Percentiles rank a stretch among this genome's conserved stretches.
phyloP scores from a whole-genome alignment of 345 rosid species.

The Eucalyptus leucophloia region DNA sequence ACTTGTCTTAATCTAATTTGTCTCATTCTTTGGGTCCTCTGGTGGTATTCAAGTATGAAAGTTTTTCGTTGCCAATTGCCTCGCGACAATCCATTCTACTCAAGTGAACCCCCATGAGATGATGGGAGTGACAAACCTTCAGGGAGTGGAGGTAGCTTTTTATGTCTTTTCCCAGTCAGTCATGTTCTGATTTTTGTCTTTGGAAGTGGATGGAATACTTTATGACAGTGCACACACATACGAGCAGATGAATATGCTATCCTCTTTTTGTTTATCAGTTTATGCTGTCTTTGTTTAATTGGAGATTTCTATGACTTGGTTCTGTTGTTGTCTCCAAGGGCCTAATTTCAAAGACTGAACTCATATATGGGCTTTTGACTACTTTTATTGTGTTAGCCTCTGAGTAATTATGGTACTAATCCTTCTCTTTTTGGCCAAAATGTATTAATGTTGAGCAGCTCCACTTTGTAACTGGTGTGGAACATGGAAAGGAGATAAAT shows the following conservation, averaged over 20 bases:
- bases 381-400: background rate
- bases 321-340: background rate
- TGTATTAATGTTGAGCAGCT: conserved; percentile 10
- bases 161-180: background rate
- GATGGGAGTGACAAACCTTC: conserved; percentile 47
- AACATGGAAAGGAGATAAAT: conserved; percentile 85
- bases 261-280: background rate
- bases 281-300: background rate
- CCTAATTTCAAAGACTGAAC: background rate
- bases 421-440: background rate
- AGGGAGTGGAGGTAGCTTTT: conserved; percentile 47
- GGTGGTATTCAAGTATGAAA: conserved; percentile 49
- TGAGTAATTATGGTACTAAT: background rate
- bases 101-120: conserved; percentile 49
- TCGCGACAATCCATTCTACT: conserved; percentile 51
- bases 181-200: background rate
- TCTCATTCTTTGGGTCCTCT: background rate
- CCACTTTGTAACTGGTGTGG: conserved; percentile 87
- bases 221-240: background rate
- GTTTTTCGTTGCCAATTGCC: conserved; percentile 82
- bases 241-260: background rate
- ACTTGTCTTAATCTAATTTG: background rate
- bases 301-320: background rate
- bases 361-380: background rate
- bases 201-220: background rate